Percentiles rank a stretch among this genome's conserved stretches.
Evolutionary conservation across 495 filamentous ascomycete species (phyloP).

Genomic region (Lepraria neglecta): DNA sequence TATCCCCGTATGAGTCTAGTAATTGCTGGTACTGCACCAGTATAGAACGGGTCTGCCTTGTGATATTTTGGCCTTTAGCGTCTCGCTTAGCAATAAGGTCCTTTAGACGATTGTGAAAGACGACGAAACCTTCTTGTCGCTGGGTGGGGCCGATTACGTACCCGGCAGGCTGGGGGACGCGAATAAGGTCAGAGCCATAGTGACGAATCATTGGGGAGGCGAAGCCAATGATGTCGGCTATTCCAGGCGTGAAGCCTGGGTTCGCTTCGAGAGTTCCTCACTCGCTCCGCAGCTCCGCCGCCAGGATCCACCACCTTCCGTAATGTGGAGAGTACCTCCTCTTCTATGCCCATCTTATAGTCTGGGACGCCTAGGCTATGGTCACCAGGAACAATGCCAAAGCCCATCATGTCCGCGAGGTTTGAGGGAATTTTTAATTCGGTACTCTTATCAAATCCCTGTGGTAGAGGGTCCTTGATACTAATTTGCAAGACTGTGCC

Average conservation of each 20-base stretch:
- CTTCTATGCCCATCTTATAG: conserved; percentile 17
- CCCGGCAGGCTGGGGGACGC: conserved; percentile 10
- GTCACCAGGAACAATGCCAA: conserved; percentile 24
- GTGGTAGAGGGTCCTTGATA: conserved; percentile 10
- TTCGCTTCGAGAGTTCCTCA: conserved; percentile 13
- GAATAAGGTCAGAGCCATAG: conserved; percentile 10
- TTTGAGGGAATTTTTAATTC: conserved; percentile 17
- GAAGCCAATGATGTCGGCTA: conserved; percentile 20
- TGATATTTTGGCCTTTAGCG: neutral
- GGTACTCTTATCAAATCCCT: neutral
- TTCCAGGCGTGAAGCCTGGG: conserved; percentile 20
- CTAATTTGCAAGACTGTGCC: conserved; percentile 30
- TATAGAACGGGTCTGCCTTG: conserved; percentile 11
- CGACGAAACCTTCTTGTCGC: conserved; percentile 26
- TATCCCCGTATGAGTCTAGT: conserved; percentile 6
- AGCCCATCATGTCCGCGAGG: conserved; percentile 25
- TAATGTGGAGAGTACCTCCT: conserved; percentile 6
- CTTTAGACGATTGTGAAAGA: conserved; percentile 35
- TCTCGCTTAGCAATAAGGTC: conserved; percentile 35
- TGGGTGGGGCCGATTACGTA: conserved; percentile 5
- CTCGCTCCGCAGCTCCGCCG: conserved; percentile 4
- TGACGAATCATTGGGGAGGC: conserved; percentile 17
- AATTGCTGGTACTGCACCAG: conserved; percentile 13
- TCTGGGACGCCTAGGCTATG: conserved; percentile 10
- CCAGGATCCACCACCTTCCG: conserved; percentile 11